phyloP scores from a whole-genome alignment of 1,139 yeast species.

The Lodderomyces jiufengensis region DNA sequence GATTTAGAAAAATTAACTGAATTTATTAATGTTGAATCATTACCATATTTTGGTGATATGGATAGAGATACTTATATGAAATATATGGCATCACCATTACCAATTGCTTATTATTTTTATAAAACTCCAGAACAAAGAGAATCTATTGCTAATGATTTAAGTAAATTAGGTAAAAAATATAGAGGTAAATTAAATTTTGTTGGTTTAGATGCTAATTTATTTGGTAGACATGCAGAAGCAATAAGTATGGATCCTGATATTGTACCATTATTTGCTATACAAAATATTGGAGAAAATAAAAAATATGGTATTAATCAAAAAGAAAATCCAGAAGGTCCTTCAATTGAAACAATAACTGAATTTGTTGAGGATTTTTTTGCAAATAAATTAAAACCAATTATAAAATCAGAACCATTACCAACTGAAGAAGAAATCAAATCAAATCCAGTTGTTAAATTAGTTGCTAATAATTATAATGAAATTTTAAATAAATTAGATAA shows the following conservation, averaged over 20 bases:
- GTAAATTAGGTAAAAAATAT: slow-evolving; percentile 63
- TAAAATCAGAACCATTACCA: slow-evolving; percentile 88
- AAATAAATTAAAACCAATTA: slow-evolving; percentile 66
- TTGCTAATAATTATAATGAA: slow-evolving; percentile 78
- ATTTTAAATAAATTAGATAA: slow-evolving; percentile 64
- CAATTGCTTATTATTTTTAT: slow-evolving; percentile 87
- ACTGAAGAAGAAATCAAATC: slow-evolving; percentile 61
- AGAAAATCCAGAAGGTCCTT: slow-evolving; percentile 40
- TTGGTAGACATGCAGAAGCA: slow-evolving; percentile 86
- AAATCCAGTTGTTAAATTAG: slow-evolving; percentile 71
- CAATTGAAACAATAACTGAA: slow-evolving; percentile 42
- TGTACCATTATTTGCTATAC: slow-evolving; percentile 90
- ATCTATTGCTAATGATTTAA: slow-evolving; percentile 49
- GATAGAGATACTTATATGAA: slow-evolving; percentile 74
- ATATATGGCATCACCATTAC: slow-evolving; percentile 70
- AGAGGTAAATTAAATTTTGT: slow-evolving; percentile 86
- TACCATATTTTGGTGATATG: slow-evolving; percentile 90
- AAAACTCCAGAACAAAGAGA: slow-evolving; percentile 64
- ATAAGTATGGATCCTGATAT: slow-evolving; percentile 77
- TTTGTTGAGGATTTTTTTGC: slow-evolving; percentile 63
- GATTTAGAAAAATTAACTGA: slow-evolving; percentile 38
- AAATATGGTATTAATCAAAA: slow-evolving; percentile 68
- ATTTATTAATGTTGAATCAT: slow-evolving; percentile 66
- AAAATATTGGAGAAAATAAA: slow-evolving; percentile 61
- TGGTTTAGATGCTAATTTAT: slow-evolving; percentile 76